A percentile compares a stretch with the other conserved stretches of the same genome.
These are phyloP conservation scores for Tricholomella constricta DNA, from an alignment of 768 basidiomycete genomes.

Conservation along the genomic window DNA sequence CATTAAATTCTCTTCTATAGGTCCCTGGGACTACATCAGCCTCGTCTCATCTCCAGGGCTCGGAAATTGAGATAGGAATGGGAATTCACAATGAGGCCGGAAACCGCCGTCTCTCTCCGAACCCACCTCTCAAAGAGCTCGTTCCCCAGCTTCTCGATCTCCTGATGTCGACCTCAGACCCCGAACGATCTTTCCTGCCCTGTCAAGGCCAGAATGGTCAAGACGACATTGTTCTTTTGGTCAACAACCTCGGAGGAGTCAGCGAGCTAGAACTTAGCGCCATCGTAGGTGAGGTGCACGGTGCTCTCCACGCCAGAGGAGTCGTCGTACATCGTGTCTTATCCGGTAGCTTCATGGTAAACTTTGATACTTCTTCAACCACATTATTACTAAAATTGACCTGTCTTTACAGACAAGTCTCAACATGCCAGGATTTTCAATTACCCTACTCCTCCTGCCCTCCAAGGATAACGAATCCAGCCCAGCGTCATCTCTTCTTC, in stretches of 20 bases:
- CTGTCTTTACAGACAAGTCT: constrained; percentile 65
- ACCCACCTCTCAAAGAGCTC: constrained; percentile 71
- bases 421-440: constrained; percentile 92
- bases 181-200: constrained; percentile 75
- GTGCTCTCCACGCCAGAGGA: constrained; percentile 54
- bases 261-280: constrained; percentile 81
- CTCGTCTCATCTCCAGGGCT: constrained; percentile 52
- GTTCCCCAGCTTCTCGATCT: constrained; percentile 70
- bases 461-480: constrained; percentile 36
- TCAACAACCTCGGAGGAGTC: constrained; percentile 88
- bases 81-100: constrained; percentile 93
- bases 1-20: constrained; percentile 33
- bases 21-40: constrained; percentile 75
- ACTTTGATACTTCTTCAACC: not conserved
- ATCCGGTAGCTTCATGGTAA: constrained; percentile 85
- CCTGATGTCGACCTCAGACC: constrained; percentile 70
- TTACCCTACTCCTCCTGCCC: constrained; percentile 81
- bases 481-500: constrained; percentile 43
- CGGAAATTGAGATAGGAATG: constrained; percentile 87
- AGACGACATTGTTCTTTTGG: constrained; percentile 75
- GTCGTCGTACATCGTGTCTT: constrained; percentile 65
- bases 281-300: constrained; percentile 62
- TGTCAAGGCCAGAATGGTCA: constrained; percentile 51
- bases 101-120: constrained; percentile 62
- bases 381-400: not conserved